These are phyloP conservation scores for Sugiyamaella lignohabitans DNA, from an alignment of 805 yeast species.

Conservation along the genomic window DNA sequence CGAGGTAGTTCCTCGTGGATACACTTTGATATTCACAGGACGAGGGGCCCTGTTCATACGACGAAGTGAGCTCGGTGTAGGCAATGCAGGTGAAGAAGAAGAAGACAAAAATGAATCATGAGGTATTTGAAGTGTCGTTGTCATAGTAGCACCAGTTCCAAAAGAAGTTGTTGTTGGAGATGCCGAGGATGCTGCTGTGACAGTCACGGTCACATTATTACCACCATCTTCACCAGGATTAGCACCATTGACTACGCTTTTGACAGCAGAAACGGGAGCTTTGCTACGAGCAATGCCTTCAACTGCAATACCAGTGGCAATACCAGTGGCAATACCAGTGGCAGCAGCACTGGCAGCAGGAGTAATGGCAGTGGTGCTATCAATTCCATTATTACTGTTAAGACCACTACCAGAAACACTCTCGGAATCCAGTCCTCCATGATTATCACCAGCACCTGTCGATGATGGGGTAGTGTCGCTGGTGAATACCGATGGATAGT, in stretches of 20 bases:
- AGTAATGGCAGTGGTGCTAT: too few relatives aligned
- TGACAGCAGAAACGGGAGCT: not conserved
- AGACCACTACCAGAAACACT: too few relatives aligned
- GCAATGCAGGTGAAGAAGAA: not conserved
- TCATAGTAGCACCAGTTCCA: not conserved
- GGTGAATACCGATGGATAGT: too few relatives aligned
- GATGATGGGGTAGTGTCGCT: too few relatives aligned
- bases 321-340: not conserved
- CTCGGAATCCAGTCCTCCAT: too few relatives aligned
- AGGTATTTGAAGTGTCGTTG: not conserved
- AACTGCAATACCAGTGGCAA: not conserved
- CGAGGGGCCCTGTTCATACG: constrained; percentile 5
- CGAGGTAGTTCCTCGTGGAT: constrained; percentile 5
- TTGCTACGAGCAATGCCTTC: not conserved
- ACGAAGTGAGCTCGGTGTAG: constrained; percentile 7
- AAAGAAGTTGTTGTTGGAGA: not conserved
- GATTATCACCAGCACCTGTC: too few relatives aligned
- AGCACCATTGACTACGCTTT: too few relatives aligned
- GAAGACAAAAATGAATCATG: too few relatives aligned
- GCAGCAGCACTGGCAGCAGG: constrained; percentile 2
- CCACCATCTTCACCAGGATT: too few relatives aligned
- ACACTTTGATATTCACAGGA: constrained; percentile 8
- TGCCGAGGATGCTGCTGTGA: not conserved
- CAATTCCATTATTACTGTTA: not conserved
- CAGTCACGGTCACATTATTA: not conserved